A percentile compares a stretch with the other conserved stretches of the same genome.
Evolutionary conservation across 176 grass and related monocot genomes (phyloP).

Genomic region (Ensete ventricosum): DNA sequence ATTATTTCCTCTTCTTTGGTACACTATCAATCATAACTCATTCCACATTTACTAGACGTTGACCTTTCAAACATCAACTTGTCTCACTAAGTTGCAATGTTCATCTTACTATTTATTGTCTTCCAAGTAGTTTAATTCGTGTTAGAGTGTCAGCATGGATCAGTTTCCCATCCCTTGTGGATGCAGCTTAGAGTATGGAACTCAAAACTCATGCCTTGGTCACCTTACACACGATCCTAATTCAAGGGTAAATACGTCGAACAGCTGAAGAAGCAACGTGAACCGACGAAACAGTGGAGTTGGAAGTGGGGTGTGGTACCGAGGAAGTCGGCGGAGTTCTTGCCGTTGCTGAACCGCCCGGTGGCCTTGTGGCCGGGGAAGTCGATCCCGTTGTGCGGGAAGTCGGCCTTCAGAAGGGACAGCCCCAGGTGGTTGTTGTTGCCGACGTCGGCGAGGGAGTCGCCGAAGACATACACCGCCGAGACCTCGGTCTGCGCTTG

Average conservation of each 20-base stretch:
- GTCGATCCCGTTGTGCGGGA: slow-evolving; percentile 81
- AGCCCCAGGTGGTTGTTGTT: slow-evolving; percentile 75
- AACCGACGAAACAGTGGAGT: not conserved
- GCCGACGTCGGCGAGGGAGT: slow-evolving; percentile 80
- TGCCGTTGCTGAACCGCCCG: slow-evolving; percentile 85
- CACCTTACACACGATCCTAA: not conserved
- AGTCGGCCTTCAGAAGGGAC: slow-evolving; percentile 67
- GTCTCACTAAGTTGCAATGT: no score
- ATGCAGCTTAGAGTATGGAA: no score
- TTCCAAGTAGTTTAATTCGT: no score
- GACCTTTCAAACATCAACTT: not conserved
- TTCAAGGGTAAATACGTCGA: not conserved
- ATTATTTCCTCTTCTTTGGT: no score
- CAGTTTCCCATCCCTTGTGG: no score
- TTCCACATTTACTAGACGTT: not conserved
- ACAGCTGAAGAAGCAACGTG: not conserved
- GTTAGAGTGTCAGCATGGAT: no score
- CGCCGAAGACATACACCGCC: slow-evolving; percentile 73
- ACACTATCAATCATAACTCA: no score
- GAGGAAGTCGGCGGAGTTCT: slow-evolving; percentile 71
- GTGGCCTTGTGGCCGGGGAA: slow-evolving; percentile 58
- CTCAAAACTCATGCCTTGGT: no score
- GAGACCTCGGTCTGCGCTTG: slow-evolving; percentile 14
- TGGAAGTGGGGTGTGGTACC: slow-evolving; percentile 20
- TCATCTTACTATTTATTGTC: no score